Base-by-base conservation (phyloP, 2,329 filamentous ascomycete genomes). In the Endoconidiophora laricicola region DNA sequence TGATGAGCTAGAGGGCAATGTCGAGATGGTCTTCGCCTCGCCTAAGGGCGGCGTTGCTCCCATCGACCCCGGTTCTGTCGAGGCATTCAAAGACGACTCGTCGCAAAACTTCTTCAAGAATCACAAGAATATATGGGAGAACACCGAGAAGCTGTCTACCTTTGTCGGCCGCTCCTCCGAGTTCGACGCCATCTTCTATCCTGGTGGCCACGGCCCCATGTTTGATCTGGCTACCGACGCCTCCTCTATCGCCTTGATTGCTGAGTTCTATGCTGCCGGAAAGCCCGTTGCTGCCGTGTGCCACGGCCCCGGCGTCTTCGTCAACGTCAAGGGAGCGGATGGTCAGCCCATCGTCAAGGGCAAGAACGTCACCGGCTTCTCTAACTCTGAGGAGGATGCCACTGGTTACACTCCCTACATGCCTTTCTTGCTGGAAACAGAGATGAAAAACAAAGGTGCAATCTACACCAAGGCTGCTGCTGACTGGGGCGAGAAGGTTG, bases 231-330 rank as follows among this genome's bases (percentile, higher is more conserved):
- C 71, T 49, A 65, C 66, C 51, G 73, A 81, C 59, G 55, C 64
- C 18, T 66, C 68, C n/a, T 78, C 73, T 23, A 72, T 77, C 56
- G 65, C 70, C 54, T 64, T 85, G 36, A 76, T 80, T 58, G 64
- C 68, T 54, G 76, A 82, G 60, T 83, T 85, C 60, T 73, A 70
- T 58, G 64, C 66, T 38, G 68, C 70, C 2, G 73, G 71, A 55
- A 83, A 83, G 68, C 67, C 77, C 49, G 71, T 84, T 12, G 66
- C 75, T 0, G 76, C 80, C 3, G 78, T 85, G 43, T 84, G 81
- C 67, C 81, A 85, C 63, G 81, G 78, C 4, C 77, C 80, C 2
- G 74, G 73, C 3, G 81, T 72, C 10, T 66, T 85, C 14, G 67
- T 71, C 45, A 71, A 79, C 56, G 79, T 74, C 36, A 73, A 70